These are phyloP conservation scores for Pseudocercospora vitis DNA, from an alignment of 2,329 filamentous ascomycete species.

Conservation along the genomic window DNA sequence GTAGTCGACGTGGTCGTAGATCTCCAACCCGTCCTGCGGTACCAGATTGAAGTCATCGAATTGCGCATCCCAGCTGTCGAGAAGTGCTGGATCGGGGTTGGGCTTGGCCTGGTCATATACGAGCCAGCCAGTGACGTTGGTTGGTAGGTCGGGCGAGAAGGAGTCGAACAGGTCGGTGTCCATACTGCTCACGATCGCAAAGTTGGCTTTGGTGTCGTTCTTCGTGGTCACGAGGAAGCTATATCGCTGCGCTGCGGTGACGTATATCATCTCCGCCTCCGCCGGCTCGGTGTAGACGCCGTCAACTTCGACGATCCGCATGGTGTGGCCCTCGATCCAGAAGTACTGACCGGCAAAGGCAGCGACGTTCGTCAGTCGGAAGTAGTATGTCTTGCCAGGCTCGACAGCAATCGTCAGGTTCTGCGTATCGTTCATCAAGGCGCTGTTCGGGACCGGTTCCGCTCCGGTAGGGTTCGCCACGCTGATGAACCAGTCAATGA, in stretches of 20 bases:
- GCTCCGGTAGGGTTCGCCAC: constrained; percentile 57
- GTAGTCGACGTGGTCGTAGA: constrained; percentile 63
- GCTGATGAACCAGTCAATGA: constrained; percentile 57
- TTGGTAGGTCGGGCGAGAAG: constrained; percentile 67
- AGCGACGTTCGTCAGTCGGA: constrained; percentile 69
- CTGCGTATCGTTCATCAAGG: constrained; percentile 63
- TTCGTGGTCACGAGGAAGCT: constrained; percentile 65
- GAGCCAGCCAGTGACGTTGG: constrained; percentile 58
- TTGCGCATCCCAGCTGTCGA: constrained; percentile 61
- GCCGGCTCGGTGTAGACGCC: constrained; percentile 64
- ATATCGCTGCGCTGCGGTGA: constrained; percentile 71
- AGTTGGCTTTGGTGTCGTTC: constrained; percentile 54
- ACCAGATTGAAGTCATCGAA: constrained; percentile 74
- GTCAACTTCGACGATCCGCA: constrained; percentile 68
- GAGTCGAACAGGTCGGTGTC: constrained; percentile 61
- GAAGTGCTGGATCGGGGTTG: constrained; percentile 51
- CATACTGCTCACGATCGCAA: constrained; percentile 59
- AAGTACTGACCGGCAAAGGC: constrained; percentile 72
- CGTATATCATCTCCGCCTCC: constrained; percentile 60
- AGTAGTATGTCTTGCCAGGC: constrained; percentile 60
- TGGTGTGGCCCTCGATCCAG: constrained; percentile 66
- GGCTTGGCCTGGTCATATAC: constrained; percentile 53
- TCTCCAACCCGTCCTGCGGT: constrained; percentile 64
- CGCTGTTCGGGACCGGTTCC: constrained; percentile 66
- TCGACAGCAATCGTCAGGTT: constrained; percentile 47